Percentiles rank a stretch among this genome's conserved stretches.
These are phyloP conservation scores for Russula lepida DNA, from an alignment of 768 basidiomycete species.

Conservation along the genomic window DNA sequence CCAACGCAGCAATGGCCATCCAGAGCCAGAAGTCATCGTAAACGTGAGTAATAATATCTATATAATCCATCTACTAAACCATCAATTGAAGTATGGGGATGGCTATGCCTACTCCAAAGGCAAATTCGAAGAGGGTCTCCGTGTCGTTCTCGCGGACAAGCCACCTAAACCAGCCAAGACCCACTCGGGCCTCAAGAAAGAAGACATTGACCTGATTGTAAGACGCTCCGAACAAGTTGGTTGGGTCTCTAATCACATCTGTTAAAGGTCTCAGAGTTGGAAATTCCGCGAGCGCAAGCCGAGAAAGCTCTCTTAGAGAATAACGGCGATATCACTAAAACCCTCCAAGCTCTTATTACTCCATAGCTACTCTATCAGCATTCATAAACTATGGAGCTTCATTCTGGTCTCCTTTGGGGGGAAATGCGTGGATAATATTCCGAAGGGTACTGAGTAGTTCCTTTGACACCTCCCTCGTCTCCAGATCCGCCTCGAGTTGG, in stretches of 20 bases:
- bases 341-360: slow-evolving; percentile 31
- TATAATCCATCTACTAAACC: neutral
- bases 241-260: neutral
- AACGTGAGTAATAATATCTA: slow-evolving; percentile 37
- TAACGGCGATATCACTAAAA: slow-evolving; percentile 43
- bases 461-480: neutral
- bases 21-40: slow-evolving; percentile 58
- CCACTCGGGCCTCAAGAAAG: slow-evolving; percentile 38
- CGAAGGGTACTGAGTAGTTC: slow-evolving; percentile 7
- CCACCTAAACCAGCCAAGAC: slow-evolving; percentile 39
- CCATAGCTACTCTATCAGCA: slow-evolving; percentile 2
- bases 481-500: neutral
- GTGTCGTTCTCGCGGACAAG: slow-evolving; percentile 48
- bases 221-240: slow-evolving; percentile 21
- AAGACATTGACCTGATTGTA: slow-evolving; percentile 61
- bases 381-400: neutral
- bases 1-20: slow-evolving; percentile 41
- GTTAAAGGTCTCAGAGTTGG: slow-evolving; percentile 56
- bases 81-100: slow-evolving; percentile 44
- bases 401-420: neutral
- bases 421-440: neutral
- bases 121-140: slow-evolving; percentile 58
- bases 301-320: slow-evolving; percentile 50
- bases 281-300: slow-evolving; percentile 48
- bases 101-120: slow-evolving; percentile 60